Conservation (phyloP, 2,329 filamentous ascomycete species). For the Fusarium haematococcum region DNA sequence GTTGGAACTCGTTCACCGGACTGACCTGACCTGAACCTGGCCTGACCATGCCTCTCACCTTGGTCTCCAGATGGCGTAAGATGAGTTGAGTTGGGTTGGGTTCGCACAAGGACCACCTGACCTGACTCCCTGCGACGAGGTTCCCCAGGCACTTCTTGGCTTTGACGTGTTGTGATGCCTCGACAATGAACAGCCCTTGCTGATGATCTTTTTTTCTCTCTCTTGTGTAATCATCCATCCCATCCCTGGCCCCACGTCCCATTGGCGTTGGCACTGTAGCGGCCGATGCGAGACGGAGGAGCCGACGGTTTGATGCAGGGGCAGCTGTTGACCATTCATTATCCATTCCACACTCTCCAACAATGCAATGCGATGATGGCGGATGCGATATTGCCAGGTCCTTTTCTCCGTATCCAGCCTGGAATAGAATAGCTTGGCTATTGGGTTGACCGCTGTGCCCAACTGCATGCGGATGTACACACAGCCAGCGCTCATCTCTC, state of each 20-base stretch:
- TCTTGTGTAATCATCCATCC: not conserved
- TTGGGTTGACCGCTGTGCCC: not conserved
- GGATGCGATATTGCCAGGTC: not conserved
- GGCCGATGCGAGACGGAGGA: not conserved
- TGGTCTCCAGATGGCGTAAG: not conserved
- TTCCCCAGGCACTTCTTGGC: constrained; percentile 4
- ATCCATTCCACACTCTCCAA: constrained; percentile 6
- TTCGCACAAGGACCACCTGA: constrained; percentile 24
- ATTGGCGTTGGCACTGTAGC: not conserved
- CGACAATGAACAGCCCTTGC: not conserved
- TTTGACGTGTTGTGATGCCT: not conserved
- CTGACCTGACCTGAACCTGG: constrained; percentile 7
- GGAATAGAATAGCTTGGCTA: not conserved
- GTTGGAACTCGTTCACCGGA: constrained; percentile 19
- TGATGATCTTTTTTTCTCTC: not conserved
- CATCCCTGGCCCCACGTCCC: not conserved
- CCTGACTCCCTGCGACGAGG: not conserved
- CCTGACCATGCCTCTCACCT: constrained; percentile 1
- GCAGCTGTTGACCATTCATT: not conserved
- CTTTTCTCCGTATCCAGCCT: constrained; percentile 1
- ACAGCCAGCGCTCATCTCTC: not conserved
- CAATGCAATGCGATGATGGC: not conserved
- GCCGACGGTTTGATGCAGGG: constrained; percentile 4
- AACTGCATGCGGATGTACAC: not conserved
- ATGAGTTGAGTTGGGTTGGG: not conserved